Base-by-base conservation (phyloP, 208 protist species). In the Trypanosoma lewisi region DNA sequence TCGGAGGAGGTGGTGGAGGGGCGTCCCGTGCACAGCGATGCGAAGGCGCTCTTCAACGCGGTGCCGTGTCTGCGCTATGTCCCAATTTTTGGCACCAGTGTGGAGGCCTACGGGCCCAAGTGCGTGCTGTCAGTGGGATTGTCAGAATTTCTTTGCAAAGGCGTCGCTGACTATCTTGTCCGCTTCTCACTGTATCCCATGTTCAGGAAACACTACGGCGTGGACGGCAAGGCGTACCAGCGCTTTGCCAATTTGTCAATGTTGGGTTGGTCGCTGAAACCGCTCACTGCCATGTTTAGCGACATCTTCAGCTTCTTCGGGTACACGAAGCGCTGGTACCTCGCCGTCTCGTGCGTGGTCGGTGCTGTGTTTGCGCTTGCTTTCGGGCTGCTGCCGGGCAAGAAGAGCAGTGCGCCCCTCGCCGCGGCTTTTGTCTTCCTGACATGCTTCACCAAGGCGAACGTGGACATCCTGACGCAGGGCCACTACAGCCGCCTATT, bases 241-340 rank as follows among this genome's bases (percentile, higher is more conserved):
- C 80, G 80, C 28, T 76, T 89, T n/a, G 41, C 44, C 6, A 33
- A 52, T 31, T 63, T 89, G 34, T 44, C 63, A 1, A 52, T 53
- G 0, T 74, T 88, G 70, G 82, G 79, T 30, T 86, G 77, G 74
- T 82, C 86, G 19, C 72, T 89, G 52, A 93, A 89, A 58, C 70
- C 82, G 48, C 65, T 88, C 57, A 77, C 58, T 19, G 86, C 78
- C 27, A 70, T 83, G 56, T 34, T 93, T 25, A 81, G 73, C 61
- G 86, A 89, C 52, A 62, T 70, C 56, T 82, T 89, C 51, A 66
- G 78, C 28, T 73, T 89, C 55, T 68, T 82, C 45, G 77, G 80
- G 41, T 93, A 89, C 76, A 80, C 77, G 19, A 93, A 86, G 80
- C 77, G 83, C 42, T 93, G 80, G 80, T 85, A 84, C 75, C 66